These are phyloP conservation scores for Psilocybe sp. DNA, from an alignment of 768 basidiomycete species.

Conservation along the genomic window DNA sequence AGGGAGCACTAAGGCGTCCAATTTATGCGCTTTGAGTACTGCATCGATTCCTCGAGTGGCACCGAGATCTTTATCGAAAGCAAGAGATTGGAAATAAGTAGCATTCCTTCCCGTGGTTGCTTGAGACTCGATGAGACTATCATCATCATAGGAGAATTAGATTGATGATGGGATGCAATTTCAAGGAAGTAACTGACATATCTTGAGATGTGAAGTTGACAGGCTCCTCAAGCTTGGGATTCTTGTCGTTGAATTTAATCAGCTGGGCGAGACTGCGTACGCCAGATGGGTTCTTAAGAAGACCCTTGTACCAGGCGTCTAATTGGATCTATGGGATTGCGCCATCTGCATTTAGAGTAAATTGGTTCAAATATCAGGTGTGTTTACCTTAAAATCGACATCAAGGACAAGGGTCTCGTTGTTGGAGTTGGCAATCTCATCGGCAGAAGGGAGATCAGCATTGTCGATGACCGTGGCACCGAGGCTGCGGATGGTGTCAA, in stretches of 20 bases:
- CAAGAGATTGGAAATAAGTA: conserved; percentile 41
- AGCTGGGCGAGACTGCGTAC: conserved; percentile 54
- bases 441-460: conserved; percentile 55
- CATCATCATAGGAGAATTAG: neutral
- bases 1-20: conserved; percentile 55
- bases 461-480: conserved; percentile 60
- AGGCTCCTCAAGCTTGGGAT: conserved; percentile 48
- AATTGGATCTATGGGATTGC: conserved; percentile 44
- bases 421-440: conserved; percentile 43
- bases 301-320: conserved; percentile 41
- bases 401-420: conserved; percentile 56
- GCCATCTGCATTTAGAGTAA: neutral
- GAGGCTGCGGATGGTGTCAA: conserved; percentile 32
- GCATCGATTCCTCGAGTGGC: conserved; percentile 54
- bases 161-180: too few species aligned
- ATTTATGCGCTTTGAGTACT: conserved; percentile 37
- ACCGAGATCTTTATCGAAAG: conserved; percentile 44
- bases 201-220: conserved; percentile 35
- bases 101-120: conserved; percentile 40
- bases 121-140: conserved; percentile 35
- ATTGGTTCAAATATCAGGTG: neutral
- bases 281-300: conserved; percentile 53
- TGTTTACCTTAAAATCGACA: conserved; percentile 55
- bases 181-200: conserved; percentile 21
- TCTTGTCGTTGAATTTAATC: conserved; percentile 52